Base-by-base conservation (phyloP, 2,329 filamentous ascomycete genomes). In the Malbranchea cinnamomea region DNA sequence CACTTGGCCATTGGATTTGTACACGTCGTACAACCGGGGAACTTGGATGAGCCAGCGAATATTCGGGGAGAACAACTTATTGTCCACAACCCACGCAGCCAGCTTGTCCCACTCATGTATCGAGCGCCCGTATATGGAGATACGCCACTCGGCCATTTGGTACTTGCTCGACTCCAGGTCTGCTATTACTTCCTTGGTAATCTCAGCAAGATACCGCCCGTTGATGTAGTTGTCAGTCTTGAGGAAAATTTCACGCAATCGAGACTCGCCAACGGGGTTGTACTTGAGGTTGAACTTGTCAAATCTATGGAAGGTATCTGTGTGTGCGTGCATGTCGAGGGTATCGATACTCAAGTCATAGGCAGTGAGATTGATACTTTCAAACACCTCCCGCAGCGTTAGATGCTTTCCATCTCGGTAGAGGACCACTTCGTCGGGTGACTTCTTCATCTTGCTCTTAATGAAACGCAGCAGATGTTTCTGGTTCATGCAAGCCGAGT, bases 271-370 rank as follows among this genome's bases (percentile, higher is more conserved):
- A 37, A 98, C 76, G 1, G 89, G 89, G 44, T 98, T 98, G 52
- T 98, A 98, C 53, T 98, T 98, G 33, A 98, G 64, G 52, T 98
- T 98, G 67, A 98, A 98, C 55, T 98, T 98, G 63, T 98, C 89
- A 51, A 98, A 98, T 3, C 89, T 81, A 56, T 98, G 89, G 60
- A 98, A 98, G 0, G 83, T 91, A 55, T 98, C 89, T 7, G 83
- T 94, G 49, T 98, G 89, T 14, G 89, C 79, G 62, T 98, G 89
- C 89, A 98, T 98, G 59, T 98, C 89, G 19, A 98, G 67, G 1
- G 89, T 98, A 56, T 98, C 89, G 40, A 98, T 98, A 55, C 85
- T 94, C 31, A 98, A 64, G 52, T 98, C 89, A 53, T 98, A 98
- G 0, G 89, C 89, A 4, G 87, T 95, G 44, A 98, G 62, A 40